Conservation (phyloP, 1,139 yeast genomes). For the Pichia sp. region DNA sequence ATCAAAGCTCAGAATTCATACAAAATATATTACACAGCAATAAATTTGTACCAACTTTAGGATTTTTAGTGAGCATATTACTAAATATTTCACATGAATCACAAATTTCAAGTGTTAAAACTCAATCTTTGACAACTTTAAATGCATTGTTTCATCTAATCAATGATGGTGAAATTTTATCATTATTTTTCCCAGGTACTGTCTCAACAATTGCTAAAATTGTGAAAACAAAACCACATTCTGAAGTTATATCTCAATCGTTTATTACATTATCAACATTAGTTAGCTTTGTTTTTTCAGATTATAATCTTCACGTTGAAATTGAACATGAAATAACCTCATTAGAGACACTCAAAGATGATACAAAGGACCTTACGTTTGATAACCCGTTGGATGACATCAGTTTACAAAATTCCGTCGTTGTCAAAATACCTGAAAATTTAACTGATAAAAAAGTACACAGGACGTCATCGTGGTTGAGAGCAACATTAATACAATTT, state of each 20-base stretch:
- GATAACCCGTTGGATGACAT: neutral
- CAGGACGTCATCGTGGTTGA: slow-evolving; percentile 56
- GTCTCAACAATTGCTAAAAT: slow-evolving; percentile 45
- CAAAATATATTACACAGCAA: slow-evolving; percentile 33
- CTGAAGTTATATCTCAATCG: slow-evolving; percentile 32
- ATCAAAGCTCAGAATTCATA: slow-evolving; percentile 25
- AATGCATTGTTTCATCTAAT: slow-evolving; percentile 31
- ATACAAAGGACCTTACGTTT: neutral
- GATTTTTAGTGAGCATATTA: slow-evolving; percentile 41
- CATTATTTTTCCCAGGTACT: slow-evolving; percentile 51
- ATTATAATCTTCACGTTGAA: slow-evolving; percentile 29
- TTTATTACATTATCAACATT: slow-evolving; percentile 32
- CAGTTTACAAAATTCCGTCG: slow-evolving; percentile 10
- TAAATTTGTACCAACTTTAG: slow-evolving; percentile 36
- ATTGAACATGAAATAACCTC: slow-evolving; percentile 4
- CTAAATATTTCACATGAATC: slow-evolving; percentile 33
- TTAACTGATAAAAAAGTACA: slow-evolving; percentile 28
- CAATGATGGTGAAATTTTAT: slow-evolving; percentile 45
- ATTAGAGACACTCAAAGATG: slow-evolving; percentile 18
- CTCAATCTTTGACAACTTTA: slow-evolving; percentile 33
- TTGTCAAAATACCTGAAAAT: slow-evolving; percentile 17
- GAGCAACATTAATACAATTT: slow-evolving; percentile 57
- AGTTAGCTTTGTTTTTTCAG: slow-evolving; percentile 36
- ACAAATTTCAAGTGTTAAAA: slow-evolving; percentile 30
- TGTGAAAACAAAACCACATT: slow-evolving; percentile 35